phyloP scores from a whole-genome alignment of 192 early-diverging fungal genomes.

The Phlyctochytrium planicorne region DNA sequence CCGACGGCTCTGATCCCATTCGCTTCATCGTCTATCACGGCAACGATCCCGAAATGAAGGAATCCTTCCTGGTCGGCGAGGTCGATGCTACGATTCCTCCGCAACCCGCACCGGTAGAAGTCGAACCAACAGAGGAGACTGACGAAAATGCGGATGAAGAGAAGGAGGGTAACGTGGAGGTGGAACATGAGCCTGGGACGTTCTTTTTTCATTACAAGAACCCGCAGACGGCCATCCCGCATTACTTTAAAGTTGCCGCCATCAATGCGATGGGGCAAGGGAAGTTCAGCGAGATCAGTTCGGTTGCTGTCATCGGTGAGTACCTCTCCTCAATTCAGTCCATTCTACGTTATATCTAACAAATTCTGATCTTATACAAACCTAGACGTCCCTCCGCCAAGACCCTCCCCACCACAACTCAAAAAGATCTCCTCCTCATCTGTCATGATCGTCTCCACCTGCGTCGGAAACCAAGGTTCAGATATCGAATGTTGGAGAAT shows the following conservation, averaged over 20 bases:
- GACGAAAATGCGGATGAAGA: neutral
- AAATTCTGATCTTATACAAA: constrained; percentile 6
- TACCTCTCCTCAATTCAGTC: neutral
- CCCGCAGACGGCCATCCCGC: constrained; percentile 27
- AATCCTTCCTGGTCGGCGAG: constrained; percentile 34
- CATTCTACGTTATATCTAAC: neutral
- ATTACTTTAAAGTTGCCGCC: constrained; percentile 44
- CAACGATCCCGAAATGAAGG: constrained; percentile 22
- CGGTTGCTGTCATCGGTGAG: constrained; percentile 28
- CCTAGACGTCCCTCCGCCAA: constrained; percentile 27
- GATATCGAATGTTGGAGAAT: constrained; percentile 30
- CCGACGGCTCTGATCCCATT: constrained; percentile 16
- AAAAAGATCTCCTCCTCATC: constrained; percentile 26
- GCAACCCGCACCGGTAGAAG: no score
- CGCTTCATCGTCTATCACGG: constrained; percentile 40
- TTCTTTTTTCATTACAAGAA: constrained; percentile 16
- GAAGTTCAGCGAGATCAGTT: constrained; percentile 18
- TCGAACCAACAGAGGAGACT: no score
- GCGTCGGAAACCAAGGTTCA: constrained; percentile 23
- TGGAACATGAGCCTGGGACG: neutral
- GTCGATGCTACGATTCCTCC: no score
- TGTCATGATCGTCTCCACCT: constrained; percentile 15
- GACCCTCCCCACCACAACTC: constrained; percentile 27
- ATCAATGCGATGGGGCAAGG: constrained; percentile 39
- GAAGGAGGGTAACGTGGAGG: neutral